Evolutionary conservation across 1,284 basidiomycete genomes (phyloP).

Genomic region (Cryptococcus sp.): DNA sequence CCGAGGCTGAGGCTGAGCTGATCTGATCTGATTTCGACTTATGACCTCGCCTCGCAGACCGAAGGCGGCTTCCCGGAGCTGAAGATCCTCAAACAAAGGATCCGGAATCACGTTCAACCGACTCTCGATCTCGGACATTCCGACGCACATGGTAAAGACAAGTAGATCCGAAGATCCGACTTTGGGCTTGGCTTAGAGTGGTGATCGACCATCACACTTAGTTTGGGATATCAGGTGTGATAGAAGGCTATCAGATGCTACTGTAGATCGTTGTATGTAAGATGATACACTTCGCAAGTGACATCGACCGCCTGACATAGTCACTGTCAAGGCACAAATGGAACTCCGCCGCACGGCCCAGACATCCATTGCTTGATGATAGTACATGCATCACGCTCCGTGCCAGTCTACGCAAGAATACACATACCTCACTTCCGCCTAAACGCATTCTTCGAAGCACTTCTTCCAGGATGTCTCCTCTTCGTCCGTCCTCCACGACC

Average conservation of each 20-base stretch:
- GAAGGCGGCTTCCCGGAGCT: slow-evolving; percentile 85
- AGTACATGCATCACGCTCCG: background rate
- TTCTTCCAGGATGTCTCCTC: slow-evolving; percentile 70
- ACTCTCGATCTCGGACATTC: slow-evolving; percentile 79
- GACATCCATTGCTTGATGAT: background rate
- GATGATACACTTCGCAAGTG: too few relatives aligned
- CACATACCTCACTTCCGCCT: slow-evolving; percentile 47
- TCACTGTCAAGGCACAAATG: too few relatives aligned
- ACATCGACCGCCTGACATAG: too few relatives aligned
- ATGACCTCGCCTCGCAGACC: slow-evolving; percentile 57
- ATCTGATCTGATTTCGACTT: background rate
- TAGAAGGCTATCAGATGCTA: too few relatives aligned
- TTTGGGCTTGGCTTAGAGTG: too few relatives aligned
- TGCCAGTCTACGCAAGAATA: background rate
- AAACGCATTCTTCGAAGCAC: slow-evolving; percentile 84
- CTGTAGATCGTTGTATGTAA: too few relatives aligned
- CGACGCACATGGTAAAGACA: slow-evolving; percentile 54
- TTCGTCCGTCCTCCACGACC: slow-evolving; percentile 64
- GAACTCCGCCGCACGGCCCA: background rate
- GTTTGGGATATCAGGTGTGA: too few relatives aligned
- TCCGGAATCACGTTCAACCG: slow-evolving; percentile 78
- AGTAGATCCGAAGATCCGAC: too few relatives aligned
- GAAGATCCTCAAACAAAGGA: slow-evolving; percentile 73
- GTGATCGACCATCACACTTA: too few relatives aligned
- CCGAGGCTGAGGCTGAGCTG: too few relatives aligned